Base-by-base conservation (phyloP, 169 alveolate species). In the Plasmodium sp. region DNA sequence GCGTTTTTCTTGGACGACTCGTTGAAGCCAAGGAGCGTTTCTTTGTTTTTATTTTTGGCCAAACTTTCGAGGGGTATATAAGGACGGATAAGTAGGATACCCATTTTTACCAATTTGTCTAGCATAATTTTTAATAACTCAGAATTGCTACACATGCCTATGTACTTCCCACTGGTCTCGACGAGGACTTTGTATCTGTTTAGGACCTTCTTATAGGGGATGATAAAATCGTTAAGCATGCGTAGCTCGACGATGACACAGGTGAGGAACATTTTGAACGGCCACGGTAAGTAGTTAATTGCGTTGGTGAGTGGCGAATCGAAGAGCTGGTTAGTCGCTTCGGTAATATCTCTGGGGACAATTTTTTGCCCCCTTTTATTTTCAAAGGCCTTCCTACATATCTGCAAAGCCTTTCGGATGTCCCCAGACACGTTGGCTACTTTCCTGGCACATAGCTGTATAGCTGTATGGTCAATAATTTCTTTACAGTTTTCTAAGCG, bases 391-490 rank as follows among this genome's bases (percentile, higher is more conserved):
- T 93, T 85, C 39, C 96, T 90, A 41, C 97, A 96, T 51, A 97
- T 96, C 62, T 97, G 98, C 90, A 97, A 85, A 48, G 98, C 98
- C 72, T 96, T 94, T 73, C 98, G 83, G 80, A 97, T 93, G 62
- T 97, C 98, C 3, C 98, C 98, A 54, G 96, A 94, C 72, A 95
- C 96, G 71, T 97, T 97, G 34, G 98, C 97, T 2, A 97, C 97
- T 81, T 96, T 96, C 56, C 98, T 75, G 33, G 98, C 98, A 85
- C 98, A 97, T 83, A 97, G 92, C 51, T 96, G 97, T 9, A 97
- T 94, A 43, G 98, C 97, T 14, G 97, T 96, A 45, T 96, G 86
- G 22, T 80, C 84, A 6, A 81, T 85, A 22, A 92, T 72, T 67
- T 80, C 88, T 84, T 81, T 84, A 62, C 90, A 77, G n/a, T 77